phyloP scores from a whole-genome alignment of 305 asterid genomes.

The Andrographis paniculata region DNA sequence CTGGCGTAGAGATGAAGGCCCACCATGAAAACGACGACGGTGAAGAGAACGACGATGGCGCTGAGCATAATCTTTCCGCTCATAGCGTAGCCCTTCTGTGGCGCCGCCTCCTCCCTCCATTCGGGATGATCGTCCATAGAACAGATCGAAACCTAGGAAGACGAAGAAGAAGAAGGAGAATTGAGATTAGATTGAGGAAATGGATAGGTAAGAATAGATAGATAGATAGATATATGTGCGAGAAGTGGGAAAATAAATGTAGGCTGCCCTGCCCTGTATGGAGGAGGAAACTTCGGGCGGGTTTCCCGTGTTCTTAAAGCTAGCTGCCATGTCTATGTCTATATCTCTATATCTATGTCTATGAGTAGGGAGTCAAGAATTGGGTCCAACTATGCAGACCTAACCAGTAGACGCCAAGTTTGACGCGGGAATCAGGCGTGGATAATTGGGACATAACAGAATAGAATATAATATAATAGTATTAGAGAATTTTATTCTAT shows the following conservation, averaged over 20 bases:
- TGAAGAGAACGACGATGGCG: conserved; percentile 52
- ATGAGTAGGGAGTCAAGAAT: too few relatives aligned
- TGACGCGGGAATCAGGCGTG: conserved; percentile 30
- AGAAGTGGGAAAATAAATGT: conserved; percentile 1
- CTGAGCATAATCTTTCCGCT: conserved; percentile 77
- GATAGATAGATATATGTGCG: neutral
- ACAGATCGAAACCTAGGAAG: too few relatives aligned
- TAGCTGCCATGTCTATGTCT: too few relatives aligned
- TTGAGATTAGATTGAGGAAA: neutral
- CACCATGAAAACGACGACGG: conserved; percentile 52
- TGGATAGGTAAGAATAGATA: neutral
- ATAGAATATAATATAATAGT: too few relatives aligned
- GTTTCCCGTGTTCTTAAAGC: too few relatives aligned
- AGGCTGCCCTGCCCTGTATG: too few relatives aligned
- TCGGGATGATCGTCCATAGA: conserved; percentile 1
- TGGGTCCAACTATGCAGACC: too few relatives aligned
- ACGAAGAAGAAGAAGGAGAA: neutral
- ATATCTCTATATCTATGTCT: too few relatives aligned
- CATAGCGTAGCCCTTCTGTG: conserved; percentile 40
- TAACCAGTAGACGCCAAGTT: conserved; percentile 29
- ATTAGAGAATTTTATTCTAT: too few relatives aligned
- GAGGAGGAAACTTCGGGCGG: conserved; percentile 44
- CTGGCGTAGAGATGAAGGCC: conserved; percentile 59
- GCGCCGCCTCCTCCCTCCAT: neutral
- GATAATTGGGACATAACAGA: too few relatives aligned